Evolutionary conservation across 2,329 filamentous ascomycete species (phyloP), one percentile per base, ranked within the genome.

Genomic region (Trichoderma semiorbis): DNA sequence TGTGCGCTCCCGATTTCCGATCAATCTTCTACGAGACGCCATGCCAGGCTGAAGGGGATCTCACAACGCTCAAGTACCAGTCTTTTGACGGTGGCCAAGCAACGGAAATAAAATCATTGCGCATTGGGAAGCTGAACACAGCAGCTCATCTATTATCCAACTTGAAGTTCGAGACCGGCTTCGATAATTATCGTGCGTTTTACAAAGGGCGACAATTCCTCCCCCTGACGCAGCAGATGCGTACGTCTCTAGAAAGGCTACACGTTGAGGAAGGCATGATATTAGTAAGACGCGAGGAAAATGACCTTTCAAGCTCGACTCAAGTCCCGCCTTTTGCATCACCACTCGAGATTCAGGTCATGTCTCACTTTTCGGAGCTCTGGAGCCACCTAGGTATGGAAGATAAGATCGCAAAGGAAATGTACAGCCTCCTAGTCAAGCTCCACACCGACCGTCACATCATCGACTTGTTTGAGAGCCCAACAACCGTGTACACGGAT

Each of bases 351-450:
- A 86, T 89, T 14, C 93, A 95, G 76, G 90, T 98, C 26, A 84
- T 96, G 75, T 87, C 90, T 71, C 93, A 97, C 79, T 97, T 97
- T 77, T 88, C 93, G 69, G 90, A 95, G 73, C 83, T 99, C 28
- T 97, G 96, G 86, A 88, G 89, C 57, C 92, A 95, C 77, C 85
- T 98, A 69, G 89, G 90, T 74, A 88, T 95, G 82, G 88, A 93
- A 58, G 90, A 95, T 72, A 85, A 83, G 64, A 83, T 94, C 55
- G 90, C 92, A 7, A 84, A 87, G 77, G 90, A 93, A 89, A 90
- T 94, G 12, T 93, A 91, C 78, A 83, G 88, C 63, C 94, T 95
- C 74, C 84, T 95, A 47, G 83, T 88, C 69, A 87, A 88, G 21
- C 90, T 96, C 70, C 92, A 93, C 1, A 88, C 90, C 1, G 89